Percentiles rank a stretch among this genome's conserved stretches.
These are phyloP conservation scores for Piromyces finnis DNA, from an alignment of 192 early-diverging fungal species.

Conservation along the genomic window DNA sequence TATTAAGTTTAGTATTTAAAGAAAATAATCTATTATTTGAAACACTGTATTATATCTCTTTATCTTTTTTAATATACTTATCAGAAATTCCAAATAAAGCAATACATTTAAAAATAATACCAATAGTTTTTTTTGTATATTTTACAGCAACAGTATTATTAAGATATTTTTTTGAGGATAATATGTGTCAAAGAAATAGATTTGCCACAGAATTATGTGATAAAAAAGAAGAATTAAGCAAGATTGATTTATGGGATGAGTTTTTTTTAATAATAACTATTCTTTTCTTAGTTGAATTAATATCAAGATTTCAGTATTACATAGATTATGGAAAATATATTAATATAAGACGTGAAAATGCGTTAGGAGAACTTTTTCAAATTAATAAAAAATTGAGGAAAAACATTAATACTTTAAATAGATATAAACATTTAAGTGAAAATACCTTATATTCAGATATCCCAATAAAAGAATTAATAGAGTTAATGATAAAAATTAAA, in stretches of 20 bases:
- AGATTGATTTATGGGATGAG: not conserved
- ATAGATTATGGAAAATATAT: not conserved
- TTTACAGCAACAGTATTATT: not conserved
- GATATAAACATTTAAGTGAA: not conserved
- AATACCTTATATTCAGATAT: not conserved
- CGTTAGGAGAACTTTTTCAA: not conserved
- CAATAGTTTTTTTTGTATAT: not conserved
- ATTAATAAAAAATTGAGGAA: not conserved
- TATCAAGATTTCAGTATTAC: not conserved
- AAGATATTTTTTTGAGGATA: not conserved
- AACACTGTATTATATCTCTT: not conserved
- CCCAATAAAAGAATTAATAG: not conserved
- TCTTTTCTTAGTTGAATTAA: not conserved
- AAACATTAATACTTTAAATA: not conserved
- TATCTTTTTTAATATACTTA: not conserved
- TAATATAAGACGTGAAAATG: not conserved
- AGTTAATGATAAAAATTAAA: not conserved
- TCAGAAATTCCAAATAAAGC: not conserved
- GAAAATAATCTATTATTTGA: not conserved
- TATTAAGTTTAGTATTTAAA: not conserved
- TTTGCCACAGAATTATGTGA: not conserved
- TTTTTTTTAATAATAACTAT: not conserved
- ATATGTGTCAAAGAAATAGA: not conserved
- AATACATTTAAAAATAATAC: not conserved
- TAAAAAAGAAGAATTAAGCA: not conserved